phyloP scores from a whole-genome alignment of 2,329 filamentous ascomycete genomes.

The Ceratocystis cacaofunesta region DNA sequence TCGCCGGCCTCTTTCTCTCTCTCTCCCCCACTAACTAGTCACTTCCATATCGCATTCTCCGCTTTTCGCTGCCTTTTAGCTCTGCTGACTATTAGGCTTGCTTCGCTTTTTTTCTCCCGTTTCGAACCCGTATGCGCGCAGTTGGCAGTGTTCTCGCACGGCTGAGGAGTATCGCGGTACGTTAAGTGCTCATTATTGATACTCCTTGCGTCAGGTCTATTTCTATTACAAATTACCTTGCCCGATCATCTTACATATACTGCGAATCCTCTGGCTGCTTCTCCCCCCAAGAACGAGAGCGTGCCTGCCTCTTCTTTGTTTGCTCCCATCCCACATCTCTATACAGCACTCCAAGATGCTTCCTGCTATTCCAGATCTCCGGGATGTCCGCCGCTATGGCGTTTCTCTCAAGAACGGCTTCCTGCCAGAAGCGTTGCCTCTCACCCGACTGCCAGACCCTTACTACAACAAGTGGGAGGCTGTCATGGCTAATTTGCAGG shows the following conservation, averaged over 20 bases:
- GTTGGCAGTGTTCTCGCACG: constrained; percentile 25
- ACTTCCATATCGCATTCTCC: background rate
- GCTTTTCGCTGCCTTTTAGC: constrained; percentile 7
- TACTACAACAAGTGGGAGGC: constrained; percentile 96
- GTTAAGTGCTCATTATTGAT: constrained; percentile 33
- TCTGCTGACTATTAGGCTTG: background rate
- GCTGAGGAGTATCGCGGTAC: constrained; percentile 48
- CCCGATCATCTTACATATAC: background rate
- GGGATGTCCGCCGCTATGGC: constrained; percentile 50
- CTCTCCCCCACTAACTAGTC: background rate
- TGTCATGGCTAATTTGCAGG: constrained; percentile 71
- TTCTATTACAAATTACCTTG: constrained; percentile 17
- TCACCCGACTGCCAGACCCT: constrained; percentile 66
- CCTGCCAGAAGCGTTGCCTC: constrained; percentile 64
- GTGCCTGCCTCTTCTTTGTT: background rate
- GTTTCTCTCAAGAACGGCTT: constrained; percentile 71
- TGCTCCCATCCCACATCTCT: background rate
- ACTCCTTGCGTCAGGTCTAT: constrained; percentile 49
- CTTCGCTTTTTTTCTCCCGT: background rate
- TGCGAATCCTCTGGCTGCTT: background rate
- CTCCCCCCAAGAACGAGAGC: background rate
- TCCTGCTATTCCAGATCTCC: constrained; percentile 45
- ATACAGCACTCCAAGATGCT: constrained; percentile 30
- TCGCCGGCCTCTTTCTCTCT: background rate
- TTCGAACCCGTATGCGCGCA: constrained; percentile 15